Evolutionary conservation across 441 rosid genomes (phyloP).

Genomic region (Pelargonium citronellum): DNA sequence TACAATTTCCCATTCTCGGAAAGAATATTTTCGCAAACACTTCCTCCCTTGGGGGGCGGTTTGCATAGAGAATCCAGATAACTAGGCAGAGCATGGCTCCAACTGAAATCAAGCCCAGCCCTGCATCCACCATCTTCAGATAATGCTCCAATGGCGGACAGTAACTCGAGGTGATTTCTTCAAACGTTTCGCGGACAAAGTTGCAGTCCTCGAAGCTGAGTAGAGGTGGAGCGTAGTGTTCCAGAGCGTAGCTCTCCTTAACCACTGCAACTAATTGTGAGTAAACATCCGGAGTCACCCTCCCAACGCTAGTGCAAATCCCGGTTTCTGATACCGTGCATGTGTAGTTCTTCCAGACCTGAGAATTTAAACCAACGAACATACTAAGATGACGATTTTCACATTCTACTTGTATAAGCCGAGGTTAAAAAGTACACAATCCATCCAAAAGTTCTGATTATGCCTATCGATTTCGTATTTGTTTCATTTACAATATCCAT

Average conservation of each 20-base stretch:
- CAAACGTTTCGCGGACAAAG: conserved; percentile 69
- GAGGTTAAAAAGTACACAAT: too few relatives aligned
- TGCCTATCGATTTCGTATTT: too few relatives aligned
- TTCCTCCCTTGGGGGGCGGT: conserved; percentile 98
- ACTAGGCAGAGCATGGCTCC: conserved; percentile 85
- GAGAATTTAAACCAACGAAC: conserved; percentile 18
- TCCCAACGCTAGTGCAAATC: conserved; percentile 58
- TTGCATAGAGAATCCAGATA: conserved; percentile 77
- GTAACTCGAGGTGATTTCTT: conserved; percentile 54
- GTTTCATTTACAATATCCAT: too few relatives aligned
- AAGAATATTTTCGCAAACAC: conserved; percentile 47
- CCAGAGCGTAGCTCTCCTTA: conserved; percentile 66
- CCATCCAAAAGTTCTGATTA: too few relatives aligned
- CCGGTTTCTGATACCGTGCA: conserved; percentile 51
- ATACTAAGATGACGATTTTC: too few relatives aligned
- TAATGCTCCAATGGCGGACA: conserved; percentile 65
- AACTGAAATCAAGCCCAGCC: conserved; percentile 66
- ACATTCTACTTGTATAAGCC: too few relatives aligned
- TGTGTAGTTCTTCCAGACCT: conserved; percentile 70
- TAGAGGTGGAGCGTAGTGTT: conserved; percentile 72
- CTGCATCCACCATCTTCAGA: conserved; percentile 64
- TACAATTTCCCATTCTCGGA: too few relatives aligned
- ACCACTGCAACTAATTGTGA: conserved; percentile 68
- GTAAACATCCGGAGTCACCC: conserved; percentile 59
- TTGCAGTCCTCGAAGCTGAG: conserved; percentile 79